Evolutionary conservation across 768 basidiomycete genomes (phyloP), one percentile per base, ranked within the genome.

Genomic region (Coprinopsis cinerea): DNA sequence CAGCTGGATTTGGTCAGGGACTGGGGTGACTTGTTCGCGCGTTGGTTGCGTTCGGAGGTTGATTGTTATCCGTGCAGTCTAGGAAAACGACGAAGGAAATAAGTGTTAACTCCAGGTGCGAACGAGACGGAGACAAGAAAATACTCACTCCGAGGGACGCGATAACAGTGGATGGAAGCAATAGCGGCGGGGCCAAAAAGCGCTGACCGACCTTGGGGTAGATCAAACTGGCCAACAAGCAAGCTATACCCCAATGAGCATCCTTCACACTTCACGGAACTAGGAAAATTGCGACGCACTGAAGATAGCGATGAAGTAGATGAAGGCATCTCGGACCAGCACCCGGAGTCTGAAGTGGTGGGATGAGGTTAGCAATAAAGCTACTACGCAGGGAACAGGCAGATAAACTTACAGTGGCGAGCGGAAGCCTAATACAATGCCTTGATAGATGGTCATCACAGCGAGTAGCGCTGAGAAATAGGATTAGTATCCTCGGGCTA

Each of bases 231-330:
- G 41, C 41, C 6, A 22, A 25, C 10, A 43, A 23, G 17, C 41
- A 43, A 9, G 41, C 37, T 39, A 17, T 9, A 18, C 7, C 10
- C 6, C 9, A 18, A 39, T 10, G 11, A 39, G 17, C 13, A n/a
- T 9, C 9, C 9, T 34, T 34, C 9, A 34, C 30, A 34, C 9
- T 10, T 6, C 13, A 20, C 9, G 9, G 17, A 6, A 7, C 7
- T 6, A 13, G 37, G 37, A 10, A 39, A 39, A 6, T 7, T 7
- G 30, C 7, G 7, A 32, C 37, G 18, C 18, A 39, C 37, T 26
- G 41, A 43, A 43, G 41, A 43, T 43, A 23, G 41, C 41, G 24
- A 43, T 22, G 41, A 43, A 43, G 41, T 43, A 43, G 41, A 26
- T 43, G 41, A 43, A 43, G 17, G 41, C 41, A 17, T 43, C 41